Base-by-base conservation (phyloP, 208 protist species). In the Trypanosoma avium region DNA sequence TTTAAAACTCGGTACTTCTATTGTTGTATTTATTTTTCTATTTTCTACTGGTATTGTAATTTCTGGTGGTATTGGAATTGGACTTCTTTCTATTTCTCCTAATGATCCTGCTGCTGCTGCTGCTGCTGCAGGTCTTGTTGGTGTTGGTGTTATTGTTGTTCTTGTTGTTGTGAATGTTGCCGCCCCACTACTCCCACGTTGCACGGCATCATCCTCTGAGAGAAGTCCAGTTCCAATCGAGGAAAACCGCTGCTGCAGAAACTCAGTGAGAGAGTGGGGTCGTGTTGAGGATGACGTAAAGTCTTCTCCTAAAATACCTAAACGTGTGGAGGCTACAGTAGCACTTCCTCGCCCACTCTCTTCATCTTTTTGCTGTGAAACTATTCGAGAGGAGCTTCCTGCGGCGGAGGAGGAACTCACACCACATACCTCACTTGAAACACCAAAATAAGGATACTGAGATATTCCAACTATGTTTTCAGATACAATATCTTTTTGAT, bases 211-310 rank as follows among this genome's bases (percentile, higher is more conserved):
- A 3, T 49, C 26, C 0, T 10, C 33, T 4, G 10, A 2, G n/a
- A n/a, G 22, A 13, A 40, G 8, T 17, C 7, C 13, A 12, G 55
- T 8, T 13, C 55, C 42, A 19, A 10, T 32, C 2, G 36, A 61
- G 21, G 55, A 61, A 61, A 47, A 22, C 22, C 42, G 29, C 9
- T 21, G 35, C 24, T 49, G 55, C 55, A 49, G n/a, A 61, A 61
- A 61, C 55, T 49, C 55, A 1, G 26, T 49, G 1, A 61, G 8
- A 49, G 55, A 49, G 22, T 61, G 36, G 4, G 55, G 26, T 36
- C 40, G 55, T 27, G 55, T 61, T 32, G 40, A 36, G 0, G 35
- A n/a, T n/a, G n/a, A n/a, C n/a, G n/a, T n/a, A n/a, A n/a, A n/a
- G n/a, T n/a, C n/a, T n/a, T n/a, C n/a, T n/a, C n/a, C n/a, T n/a